phyloP scores from a whole-genome alignment of 257 asterid species.

The Capsicum pubescens region DNA sequence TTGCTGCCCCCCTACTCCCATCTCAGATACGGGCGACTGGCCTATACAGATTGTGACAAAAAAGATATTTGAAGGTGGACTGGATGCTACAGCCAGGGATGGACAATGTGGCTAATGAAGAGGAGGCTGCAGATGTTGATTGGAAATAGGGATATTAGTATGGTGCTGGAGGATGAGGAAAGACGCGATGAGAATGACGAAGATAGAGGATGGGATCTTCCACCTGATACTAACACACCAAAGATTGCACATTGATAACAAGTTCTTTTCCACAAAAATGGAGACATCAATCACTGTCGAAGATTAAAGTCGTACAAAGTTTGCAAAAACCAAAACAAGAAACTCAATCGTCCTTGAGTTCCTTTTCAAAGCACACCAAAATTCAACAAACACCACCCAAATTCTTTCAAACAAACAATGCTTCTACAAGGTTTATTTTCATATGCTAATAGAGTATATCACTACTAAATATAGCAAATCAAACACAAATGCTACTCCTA shows the following conservation, averaged over 20 bases:
- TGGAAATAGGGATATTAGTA: no score
- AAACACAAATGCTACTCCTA: neutral
- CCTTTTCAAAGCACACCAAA: neutral
- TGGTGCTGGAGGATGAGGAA: no score
- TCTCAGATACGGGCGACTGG: no score
- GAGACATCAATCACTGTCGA: constrained; percentile 1
- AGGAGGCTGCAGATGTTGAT: no score
- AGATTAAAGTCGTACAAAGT: neutral
- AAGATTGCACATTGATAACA: neutral
- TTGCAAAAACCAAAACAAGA: neutral
- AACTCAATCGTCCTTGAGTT: neutral
- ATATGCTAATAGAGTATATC: neutral
- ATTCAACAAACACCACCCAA: neutral
- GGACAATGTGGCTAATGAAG: no score
- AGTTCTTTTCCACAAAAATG: neutral
- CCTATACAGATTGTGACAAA: no score
- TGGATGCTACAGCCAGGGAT: no score
- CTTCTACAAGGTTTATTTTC: constrained; percentile 8
- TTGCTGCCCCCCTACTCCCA: no score
- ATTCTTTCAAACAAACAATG: neutral
- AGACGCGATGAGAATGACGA: no score
- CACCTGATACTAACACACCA: no score
- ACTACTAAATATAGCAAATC: neutral
- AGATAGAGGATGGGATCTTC: no score
- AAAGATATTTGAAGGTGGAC: no score